Conservation (phyloP, 257 asterid species). For the Penstemon barbatus region DNA sequence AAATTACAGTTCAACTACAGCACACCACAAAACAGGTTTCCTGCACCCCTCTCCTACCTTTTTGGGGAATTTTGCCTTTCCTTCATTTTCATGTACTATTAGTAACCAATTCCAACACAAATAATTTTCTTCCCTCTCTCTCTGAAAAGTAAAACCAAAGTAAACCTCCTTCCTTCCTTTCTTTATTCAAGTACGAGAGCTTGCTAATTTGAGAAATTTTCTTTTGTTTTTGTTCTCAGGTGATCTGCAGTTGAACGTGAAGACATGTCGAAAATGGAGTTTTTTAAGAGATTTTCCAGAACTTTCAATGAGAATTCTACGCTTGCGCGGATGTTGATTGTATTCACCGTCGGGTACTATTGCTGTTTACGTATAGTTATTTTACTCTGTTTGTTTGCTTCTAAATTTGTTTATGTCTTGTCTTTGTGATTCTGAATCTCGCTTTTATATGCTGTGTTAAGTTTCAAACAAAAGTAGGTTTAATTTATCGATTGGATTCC, state of each 20-base stretch:
- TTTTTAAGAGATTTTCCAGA: slow-evolving; percentile 55
- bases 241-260: slow-evolving; percentile 25
- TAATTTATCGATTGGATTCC: not conserved
- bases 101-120: not conserved
- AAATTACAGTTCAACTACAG: slow-evolving; percentile 31
- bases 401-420: slow-evolving; percentile 5
- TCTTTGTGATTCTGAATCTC: slow-evolving; percentile 2
- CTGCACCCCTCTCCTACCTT: slow-evolving; percentile 32
- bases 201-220: not conserved
- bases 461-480: not conserved
- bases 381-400: not conserved
- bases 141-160: slow-evolving; percentile 11
- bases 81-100: not conserved
- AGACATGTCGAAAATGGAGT: slow-evolving; percentile 47
- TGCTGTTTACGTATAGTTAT: not conserved
- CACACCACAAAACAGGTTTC: slow-evolving; percentile 29
- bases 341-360: slow-evolving; percentile 63
- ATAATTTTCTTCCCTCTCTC: slow-evolving; percentile 26
- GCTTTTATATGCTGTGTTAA: not conserved
- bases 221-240: slow-evolving; percentile 22
- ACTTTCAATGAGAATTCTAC: slow-evolving; percentile 60
- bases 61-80: slow-evolving; percentile 24
- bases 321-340: slow-evolving; percentile 54
- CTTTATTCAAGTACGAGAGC: not conserved
- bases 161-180: slow-evolving; percentile 1